A percentile compares a stretch with the other conserved stretches of the same genome.
Evolutionary conservation across 179 eudicot species (phyloP).

Genomic region (Camellia oleifera): DNA sequence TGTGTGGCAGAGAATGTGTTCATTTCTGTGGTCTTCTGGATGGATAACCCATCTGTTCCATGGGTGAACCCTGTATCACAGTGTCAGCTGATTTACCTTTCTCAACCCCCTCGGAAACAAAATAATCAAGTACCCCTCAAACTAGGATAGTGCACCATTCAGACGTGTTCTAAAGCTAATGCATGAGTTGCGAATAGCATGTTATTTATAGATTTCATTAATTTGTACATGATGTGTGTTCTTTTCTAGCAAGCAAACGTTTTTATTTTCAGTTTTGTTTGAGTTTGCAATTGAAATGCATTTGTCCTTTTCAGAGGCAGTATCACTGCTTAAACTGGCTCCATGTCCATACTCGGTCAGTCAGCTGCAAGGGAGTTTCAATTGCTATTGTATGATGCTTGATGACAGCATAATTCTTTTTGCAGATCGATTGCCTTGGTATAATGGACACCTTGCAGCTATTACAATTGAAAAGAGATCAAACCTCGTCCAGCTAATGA

Average conservation of each 20-base stretch:
- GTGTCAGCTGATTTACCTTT: background rate
- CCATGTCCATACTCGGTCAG: background rate
- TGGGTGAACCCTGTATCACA: background rate
- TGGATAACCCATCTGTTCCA: background rate
- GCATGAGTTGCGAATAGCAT: background rate
- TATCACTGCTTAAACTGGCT: background rate
- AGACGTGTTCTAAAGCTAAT: background rate
- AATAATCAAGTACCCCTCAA: background rate
- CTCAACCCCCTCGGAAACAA: background rate
- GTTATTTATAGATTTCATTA: background rate
- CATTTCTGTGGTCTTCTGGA: background rate
- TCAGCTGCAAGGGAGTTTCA: background rate
- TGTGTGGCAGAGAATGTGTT: background rate
- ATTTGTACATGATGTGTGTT: background rate
- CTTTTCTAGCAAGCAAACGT: background rate
- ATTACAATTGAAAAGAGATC: background rate
- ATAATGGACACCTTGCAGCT: background rate
- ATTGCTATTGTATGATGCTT: background rate
- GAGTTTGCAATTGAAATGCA: background rate
- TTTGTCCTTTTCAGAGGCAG: background rate
- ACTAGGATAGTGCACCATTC: background rate
- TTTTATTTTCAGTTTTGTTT: background rate
- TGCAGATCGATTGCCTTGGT: conserved; percentile 6
- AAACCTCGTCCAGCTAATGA: background rate
- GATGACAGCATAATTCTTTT: background rate